These are phyloP conservation scores for Pleurotus giganteus DNA, from an alignment of 768 basidiomycete species.

Conservation along the genomic window DNA sequence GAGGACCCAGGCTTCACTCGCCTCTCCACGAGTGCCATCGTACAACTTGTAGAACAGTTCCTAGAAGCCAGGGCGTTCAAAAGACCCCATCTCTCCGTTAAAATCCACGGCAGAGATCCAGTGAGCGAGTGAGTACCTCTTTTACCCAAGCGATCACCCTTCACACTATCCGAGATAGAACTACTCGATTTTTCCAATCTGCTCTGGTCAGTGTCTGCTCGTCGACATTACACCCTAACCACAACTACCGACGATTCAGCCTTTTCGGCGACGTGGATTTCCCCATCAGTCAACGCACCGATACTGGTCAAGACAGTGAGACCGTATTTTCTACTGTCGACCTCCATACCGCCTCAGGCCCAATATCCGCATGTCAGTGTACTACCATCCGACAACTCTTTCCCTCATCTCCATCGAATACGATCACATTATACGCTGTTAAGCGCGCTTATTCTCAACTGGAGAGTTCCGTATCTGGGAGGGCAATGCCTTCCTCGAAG, in stretches of 20 bases:
- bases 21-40: slow-evolving; percentile 13
- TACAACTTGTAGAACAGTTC: slow-evolving; percentile 16
- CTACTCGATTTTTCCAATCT: slow-evolving; percentile 19
- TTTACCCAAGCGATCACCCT: no score
- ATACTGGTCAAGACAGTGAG: background rate
- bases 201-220: slow-evolving; percentile 26
- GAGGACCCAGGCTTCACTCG: background rate
- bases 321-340: slow-evolving; percentile 15
- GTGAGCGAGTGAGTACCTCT: slow-evolving; percentile 19
- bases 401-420: background rate
- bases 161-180: slow-evolving; percentile 10
- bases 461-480: background rate
- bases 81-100: slow-evolving; percentile 15
- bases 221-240: slow-evolving; percentile 16
- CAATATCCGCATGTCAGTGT: slow-evolving; percentile 23
- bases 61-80: slow-evolving; percentile 11
- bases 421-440: slow-evolving; percentile 20
- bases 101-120: slow-evolving; percentile 21
- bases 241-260: slow-evolving; percentile 18
- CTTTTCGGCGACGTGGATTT: slow-evolving; percentile 11
- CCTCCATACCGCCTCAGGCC: slow-evolving; percentile 21
- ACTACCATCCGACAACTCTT: slow-evolving; percentile 18
- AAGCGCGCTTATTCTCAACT: slow-evolving; percentile 9
- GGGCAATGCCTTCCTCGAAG: slow-evolving; percentile 10
- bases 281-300: background rate